Evolutionary conservation across 164 flowering plant species (phyloP).

Genomic region (Stephania japonica): DNA sequence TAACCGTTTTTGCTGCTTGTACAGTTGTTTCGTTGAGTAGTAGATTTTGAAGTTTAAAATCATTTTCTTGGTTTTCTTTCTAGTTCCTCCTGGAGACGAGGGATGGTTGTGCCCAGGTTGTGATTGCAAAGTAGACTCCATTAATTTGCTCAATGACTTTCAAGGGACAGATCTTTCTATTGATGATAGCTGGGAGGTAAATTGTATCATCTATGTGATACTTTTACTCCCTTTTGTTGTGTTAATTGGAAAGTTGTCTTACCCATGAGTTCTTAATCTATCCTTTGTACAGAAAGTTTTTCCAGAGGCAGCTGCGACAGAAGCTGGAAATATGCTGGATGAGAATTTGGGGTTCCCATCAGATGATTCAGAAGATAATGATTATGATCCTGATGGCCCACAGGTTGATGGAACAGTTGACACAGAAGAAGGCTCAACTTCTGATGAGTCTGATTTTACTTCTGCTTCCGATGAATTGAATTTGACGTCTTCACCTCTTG

Average conservation of each 20-base stretch:
- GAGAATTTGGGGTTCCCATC: constrained; percentile 58
- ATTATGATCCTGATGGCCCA: constrained; percentile 65
- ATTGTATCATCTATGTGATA: neutral
- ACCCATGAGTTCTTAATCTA: constrained; percentile 5
- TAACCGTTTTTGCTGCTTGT: neutral
- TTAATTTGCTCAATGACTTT: constrained; percentile 63
- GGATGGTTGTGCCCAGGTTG: constrained; percentile 98
- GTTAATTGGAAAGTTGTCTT: neutral
- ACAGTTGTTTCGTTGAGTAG: neutral
- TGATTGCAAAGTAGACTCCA: constrained; percentile 87
- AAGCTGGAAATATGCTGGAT: constrained; percentile 35
- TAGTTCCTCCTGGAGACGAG: constrained; percentile 93
- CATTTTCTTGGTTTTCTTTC: constrained; percentile 4
- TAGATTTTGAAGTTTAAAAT: too few species aligned
- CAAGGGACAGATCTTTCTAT: constrained; percentile 55
- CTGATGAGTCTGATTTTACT: constrained; percentile 59
- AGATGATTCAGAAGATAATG: constrained; percentile 88
- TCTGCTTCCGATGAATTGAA: constrained; percentile 50
- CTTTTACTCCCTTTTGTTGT: constrained; percentile 3
- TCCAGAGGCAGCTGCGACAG: constrained; percentile 68
- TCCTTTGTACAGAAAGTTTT: constrained; percentile 64
- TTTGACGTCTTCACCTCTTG: constrained; percentile 14
- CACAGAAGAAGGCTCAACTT: constrained; percentile 50
- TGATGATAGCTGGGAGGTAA: constrained; percentile 85
- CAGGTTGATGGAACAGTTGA: constrained; percentile 28